phyloP scores from a whole-genome alignment of 176 grass and related monocot species.

The Aechmea fasciata region DNA sequence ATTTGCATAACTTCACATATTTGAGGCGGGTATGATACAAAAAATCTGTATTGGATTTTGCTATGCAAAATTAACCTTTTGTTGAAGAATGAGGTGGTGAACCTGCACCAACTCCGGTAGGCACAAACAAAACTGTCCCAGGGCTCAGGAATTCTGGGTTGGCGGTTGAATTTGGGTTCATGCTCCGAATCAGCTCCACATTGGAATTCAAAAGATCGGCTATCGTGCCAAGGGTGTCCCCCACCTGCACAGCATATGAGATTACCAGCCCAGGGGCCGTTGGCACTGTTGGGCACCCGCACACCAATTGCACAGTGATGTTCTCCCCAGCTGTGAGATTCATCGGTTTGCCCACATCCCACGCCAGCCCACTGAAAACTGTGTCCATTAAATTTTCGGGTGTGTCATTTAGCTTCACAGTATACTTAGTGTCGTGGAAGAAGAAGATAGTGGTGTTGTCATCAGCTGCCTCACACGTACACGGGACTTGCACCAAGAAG shows the following conservation, averaged over 20 bases:
- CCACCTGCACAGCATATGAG: conserved; percentile 32
- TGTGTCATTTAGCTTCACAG: neutral
- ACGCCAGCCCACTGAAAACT: conserved; percentile 42
- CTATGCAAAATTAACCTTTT: conserved; percentile 23
- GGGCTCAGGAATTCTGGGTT: conserved; percentile 27
- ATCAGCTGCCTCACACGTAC: conserved; percentile 20
- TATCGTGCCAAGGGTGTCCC: conserved; percentile 37
- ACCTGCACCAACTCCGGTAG: conserved; percentile 23
- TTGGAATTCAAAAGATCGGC: conserved; percentile 30
- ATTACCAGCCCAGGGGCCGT: neutral
- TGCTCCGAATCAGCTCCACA: conserved; percentile 20
- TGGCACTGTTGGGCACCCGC: conserved; percentile 24
- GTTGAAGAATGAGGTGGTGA: neutral
- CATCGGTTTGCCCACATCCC: neutral
- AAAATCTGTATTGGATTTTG: no score
- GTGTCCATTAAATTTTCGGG: neutral
- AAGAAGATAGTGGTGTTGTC: conserved; percentile 12
- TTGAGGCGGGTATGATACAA: no score
- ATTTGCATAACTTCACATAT: no score
- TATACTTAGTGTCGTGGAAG: conserved; percentile 33
- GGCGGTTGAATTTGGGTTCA: conserved; percentile 17
- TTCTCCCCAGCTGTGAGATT: accelerated
- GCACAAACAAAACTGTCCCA: conserved; percentile 40
- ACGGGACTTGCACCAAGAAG: conserved; percentile 36
- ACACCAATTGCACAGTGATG: conserved; percentile 27